phyloP scores from a whole-genome alignment of 2,329 filamentous ascomycete genomes.

The Pseudogymnoascus sp. region DNA sequence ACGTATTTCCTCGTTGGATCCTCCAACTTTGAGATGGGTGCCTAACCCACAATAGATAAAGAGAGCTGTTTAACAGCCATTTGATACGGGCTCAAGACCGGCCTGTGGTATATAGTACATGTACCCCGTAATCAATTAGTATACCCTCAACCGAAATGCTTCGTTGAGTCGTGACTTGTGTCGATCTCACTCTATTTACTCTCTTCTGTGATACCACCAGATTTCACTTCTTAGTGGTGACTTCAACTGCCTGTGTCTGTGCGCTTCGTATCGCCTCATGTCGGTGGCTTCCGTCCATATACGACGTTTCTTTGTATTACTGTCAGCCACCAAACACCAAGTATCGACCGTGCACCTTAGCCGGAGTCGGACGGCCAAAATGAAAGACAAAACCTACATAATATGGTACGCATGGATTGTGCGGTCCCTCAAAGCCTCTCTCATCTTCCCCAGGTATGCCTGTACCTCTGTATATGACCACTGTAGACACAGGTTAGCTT shows the following conservation, averaged over 20 bases:
- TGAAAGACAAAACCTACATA: constrained; percentile 12
- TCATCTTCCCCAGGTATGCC: constrained; percentile 15
- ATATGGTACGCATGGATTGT: constrained; percentile 19
- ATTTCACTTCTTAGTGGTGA: neutral
- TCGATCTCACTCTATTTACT: neutral
- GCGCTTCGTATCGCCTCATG: neutral
- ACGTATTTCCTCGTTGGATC: neutral
- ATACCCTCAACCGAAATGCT: neutral
- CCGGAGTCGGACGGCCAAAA: neutral
- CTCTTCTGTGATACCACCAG: neutral
- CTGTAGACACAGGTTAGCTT: constrained; percentile 9
- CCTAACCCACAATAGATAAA: neutral
- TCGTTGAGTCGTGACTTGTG: neutral
- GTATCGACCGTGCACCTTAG: neutral
- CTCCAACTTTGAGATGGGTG: neutral
- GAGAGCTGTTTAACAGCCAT: neutral
- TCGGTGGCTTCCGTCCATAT: neutral
- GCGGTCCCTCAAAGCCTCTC: constrained; percentile 14
- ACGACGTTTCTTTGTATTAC: neutral
- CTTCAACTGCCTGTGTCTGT: neutral
- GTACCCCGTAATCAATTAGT: neutral
- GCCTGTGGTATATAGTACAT: neutral
- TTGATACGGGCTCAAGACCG: neutral
- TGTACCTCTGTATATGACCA: constrained; percentile 15
- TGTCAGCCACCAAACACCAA: neutral